These are phyloP conservation scores for Cordyceps fumosorosea DNA, from an alignment of 2,329 filamentous ascomycete species.

Conservation along the genomic window DNA sequence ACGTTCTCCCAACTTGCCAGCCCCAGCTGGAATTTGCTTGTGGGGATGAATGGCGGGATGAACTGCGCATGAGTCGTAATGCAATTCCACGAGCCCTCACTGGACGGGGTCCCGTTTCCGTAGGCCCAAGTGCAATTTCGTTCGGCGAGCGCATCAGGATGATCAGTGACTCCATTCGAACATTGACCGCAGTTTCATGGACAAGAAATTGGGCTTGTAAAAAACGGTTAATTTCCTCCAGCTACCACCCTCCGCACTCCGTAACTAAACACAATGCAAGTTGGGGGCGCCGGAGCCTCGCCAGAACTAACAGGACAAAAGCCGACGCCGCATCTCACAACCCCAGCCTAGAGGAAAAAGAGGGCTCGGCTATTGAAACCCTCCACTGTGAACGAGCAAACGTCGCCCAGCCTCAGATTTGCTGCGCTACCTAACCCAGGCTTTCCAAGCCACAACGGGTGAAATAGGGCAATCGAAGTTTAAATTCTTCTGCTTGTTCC, in stretches of 20 bases:
- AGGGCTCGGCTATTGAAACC: conserved; percentile 4
- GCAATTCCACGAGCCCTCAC: neutral
- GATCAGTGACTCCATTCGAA: too few species aligned
- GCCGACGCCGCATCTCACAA: conserved; percentile 8
- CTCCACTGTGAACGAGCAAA: neutral
- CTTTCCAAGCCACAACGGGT: conserved; percentile 3
- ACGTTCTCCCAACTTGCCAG: neutral
- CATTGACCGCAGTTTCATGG: too few species aligned
- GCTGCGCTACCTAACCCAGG: neutral
- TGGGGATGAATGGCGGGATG: neutral
- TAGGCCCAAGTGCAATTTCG: neutral
- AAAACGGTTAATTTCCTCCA: too few species aligned
- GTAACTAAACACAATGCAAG: too few species aligned
- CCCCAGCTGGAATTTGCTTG: neutral
- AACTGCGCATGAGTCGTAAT: conserved; percentile 8
- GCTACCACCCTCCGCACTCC: too few species aligned
- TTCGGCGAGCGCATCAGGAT: neutral
- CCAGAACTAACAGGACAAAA: neutral
- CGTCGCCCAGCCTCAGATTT: neutral
- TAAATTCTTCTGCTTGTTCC: neutral
- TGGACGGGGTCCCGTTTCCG: neutral
- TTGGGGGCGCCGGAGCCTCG: neutral
- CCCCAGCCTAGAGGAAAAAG: neutral
- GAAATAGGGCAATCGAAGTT: neutral
- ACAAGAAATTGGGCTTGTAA: too few species aligned